Conservation (phyloP, 345 rosid genomes). For the Boechera retrofracta region DNA sequence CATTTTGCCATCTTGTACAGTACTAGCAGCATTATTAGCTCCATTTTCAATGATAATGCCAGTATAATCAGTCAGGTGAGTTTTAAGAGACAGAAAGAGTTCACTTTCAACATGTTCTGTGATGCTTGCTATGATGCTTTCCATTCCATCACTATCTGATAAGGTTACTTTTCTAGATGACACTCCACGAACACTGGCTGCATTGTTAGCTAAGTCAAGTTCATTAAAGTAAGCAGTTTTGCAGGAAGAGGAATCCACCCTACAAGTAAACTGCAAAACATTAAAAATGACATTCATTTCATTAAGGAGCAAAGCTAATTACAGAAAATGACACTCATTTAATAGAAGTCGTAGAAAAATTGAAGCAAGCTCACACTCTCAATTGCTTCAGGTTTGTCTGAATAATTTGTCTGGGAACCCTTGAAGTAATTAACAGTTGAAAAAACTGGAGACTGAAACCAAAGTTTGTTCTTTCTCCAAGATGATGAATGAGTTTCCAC, state of each 20-base stretch:
- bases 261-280: conserved; percentile 51
- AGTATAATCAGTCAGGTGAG: conserved; percentile 53
- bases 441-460: conserved; percentile 56
- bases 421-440: conserved; percentile 33
- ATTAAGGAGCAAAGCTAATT: conserved; percentile 12
- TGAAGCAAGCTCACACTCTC: conserved; percentile 47
- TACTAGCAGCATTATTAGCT: conserved; percentile 45
- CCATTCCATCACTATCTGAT: conserved; percentile 26
- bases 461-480: conserved; percentile 76
- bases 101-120: conserved; percentile 62
- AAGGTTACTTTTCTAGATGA: conserved; percentile 41
- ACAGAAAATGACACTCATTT: background rate
- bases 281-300: conserved; percentile 39
- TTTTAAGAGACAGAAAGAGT: conserved; percentile 62
- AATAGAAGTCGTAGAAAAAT: background rate
- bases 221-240: conserved; percentile 55
- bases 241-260: conserved; percentile 47
- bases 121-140: conserved; percentile 49
- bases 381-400: conserved; percentile 39
- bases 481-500: conserved; percentile 55
- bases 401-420: conserved; percentile 35
- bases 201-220: conserved; percentile 45
- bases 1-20: conserved; percentile 43
- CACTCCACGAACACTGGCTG: conserved; percentile 37
- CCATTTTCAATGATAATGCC: conserved; percentile 61